Evolutionary conservation across 352 stramenopile species (phyloP).

Genomic region (Globisporangium abappressorium): DNA sequence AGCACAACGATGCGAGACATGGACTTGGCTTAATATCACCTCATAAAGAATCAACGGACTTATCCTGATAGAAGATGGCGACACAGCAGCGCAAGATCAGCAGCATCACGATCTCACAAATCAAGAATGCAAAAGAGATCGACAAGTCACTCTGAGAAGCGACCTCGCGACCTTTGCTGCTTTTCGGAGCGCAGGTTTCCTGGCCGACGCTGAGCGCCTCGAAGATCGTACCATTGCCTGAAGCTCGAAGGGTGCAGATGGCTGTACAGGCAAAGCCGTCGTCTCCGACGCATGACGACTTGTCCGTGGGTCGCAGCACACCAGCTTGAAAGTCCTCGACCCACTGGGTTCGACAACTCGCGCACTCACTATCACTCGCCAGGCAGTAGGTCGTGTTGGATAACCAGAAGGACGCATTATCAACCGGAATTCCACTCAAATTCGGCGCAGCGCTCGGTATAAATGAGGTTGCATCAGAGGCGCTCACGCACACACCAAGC

Average conservation of each 20-base stretch:
- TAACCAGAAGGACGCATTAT: constrained; percentile 31
- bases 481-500: neutral
- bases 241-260: constrained; percentile 23
- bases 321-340: constrained; percentile 7
- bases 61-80: too few species aligned
- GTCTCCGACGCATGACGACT: constrained; percentile 28
- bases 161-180: too few species aligned
- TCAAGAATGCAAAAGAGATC: too few species aligned
- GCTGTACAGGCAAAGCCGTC: constrained; percentile 41
- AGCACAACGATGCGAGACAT: neutral
- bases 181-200: neutral
- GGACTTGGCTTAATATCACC: too few species aligned
- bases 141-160: too few species aligned
- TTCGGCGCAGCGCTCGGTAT: constrained; percentile 15
- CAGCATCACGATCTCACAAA: too few species aligned
- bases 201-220: neutral
- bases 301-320: neutral
- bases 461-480: neutral
- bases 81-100: too few species aligned
- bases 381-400: constrained; percentile 34
- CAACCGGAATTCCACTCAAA: constrained; percentile 28
- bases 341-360: constrained; percentile 25
- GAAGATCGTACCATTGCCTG: neutral
- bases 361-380: constrained; percentile 27
- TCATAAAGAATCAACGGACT: neutral